Percentiles rank a stretch among this genome's conserved stretches.
phyloP scores from a whole-genome alignment of 2,329 filamentous ascomycete species.

The Neophaeococcomyces mojaviensis region DNA sequence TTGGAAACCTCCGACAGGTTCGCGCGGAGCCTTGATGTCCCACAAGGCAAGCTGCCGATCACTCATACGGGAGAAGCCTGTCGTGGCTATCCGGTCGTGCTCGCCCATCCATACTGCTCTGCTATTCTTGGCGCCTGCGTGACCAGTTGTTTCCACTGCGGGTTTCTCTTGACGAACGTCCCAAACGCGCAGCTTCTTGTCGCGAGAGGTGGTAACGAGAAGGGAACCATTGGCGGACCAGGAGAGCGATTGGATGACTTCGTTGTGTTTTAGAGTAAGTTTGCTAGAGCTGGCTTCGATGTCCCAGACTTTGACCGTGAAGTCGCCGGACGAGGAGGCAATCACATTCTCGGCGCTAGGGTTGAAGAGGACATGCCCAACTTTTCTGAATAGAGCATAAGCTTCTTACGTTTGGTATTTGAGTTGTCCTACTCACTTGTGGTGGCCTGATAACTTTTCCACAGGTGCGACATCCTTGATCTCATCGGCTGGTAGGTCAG shows the following conservation, averaged over 20 bases:
- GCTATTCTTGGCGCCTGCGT: conserved; percentile 94
- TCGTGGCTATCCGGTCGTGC: conserved; percentile 90
- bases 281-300: conserved; percentile 68
- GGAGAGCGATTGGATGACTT: conserved; percentile 90
- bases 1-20: conserved; percentile 84
- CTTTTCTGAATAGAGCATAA: conserved; percentile 58
- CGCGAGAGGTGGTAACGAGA: conserved; percentile 85
- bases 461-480: conserved; percentile 72
- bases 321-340: conserved; percentile 89
- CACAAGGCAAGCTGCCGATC: conserved; percentile 92
- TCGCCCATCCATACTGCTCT: conserved; percentile 95
- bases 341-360: conserved; percentile 91
- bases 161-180: conserved; percentile 89
- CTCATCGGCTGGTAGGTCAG: conserved; percentile 67
- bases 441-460: conserved; percentile 76
- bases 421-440: conserved; percentile 52
- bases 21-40: conserved; percentile 72
- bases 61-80: conserved; percentile 97
- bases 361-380: conserved; percentile 97
- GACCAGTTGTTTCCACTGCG: conserved; percentile 74
- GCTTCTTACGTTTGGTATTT: conserved; percentile 6
- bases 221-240: conserved; percentile 87
- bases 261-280: conserved; percentile 72
- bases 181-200: conserved; percentile 98
- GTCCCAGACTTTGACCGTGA: conserved; percentile 94